phyloP scores from a whole-genome alignment of 768 basidiomycete genomes.

The Gloeophyllum trabeum region DNA sequence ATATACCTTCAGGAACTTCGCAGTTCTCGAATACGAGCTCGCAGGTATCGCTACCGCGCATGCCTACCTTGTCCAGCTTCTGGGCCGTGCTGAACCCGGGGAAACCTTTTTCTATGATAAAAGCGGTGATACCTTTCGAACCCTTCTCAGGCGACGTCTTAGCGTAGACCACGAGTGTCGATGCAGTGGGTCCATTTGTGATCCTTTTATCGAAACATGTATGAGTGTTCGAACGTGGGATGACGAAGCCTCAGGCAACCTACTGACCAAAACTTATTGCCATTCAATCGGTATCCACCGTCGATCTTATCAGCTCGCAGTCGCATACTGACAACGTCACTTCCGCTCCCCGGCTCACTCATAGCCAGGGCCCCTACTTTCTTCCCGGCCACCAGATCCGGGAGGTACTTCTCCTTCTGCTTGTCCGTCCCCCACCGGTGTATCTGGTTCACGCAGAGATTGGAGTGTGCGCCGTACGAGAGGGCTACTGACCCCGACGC shows the following conservation, averaged over 20 bases:
- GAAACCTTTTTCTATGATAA: slow-evolving; percentile 78
- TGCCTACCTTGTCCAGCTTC: slow-evolving; percentile 92
- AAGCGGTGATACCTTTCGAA: slow-evolving; percentile 86
- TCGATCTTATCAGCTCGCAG: slow-evolving; percentile 68
- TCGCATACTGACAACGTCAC: slow-evolving; percentile 93
- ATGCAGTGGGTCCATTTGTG: slow-evolving; percentile 88
- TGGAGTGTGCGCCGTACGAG: slow-evolving; percentile 88
- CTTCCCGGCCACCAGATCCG: slow-evolving; percentile 66
- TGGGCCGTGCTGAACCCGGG: slow-evolving; percentile 82
- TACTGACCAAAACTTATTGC: slow-evolving; percentile 86
- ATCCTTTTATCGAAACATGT: slow-evolving; percentile 44
- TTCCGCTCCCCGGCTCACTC: slow-evolving; percentile 88
- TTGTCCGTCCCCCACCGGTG: slow-evolving; percentile 72
- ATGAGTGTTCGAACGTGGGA: slow-evolving; percentile 1
- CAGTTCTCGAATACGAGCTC: slow-evolving; percentile 90
- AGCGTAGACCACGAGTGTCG: slow-evolving; percentile 88
- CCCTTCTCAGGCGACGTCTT: slow-evolving; percentile 70
- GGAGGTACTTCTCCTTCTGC: slow-evolving; percentile 81
- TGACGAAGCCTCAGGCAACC: not conserved
- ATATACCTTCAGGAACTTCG: slow-evolving; percentile 73
- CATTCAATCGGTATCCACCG: slow-evolving; percentile 74
- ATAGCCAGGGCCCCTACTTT: slow-evolving; percentile 89
- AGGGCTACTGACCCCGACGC: slow-evolving; percentile 89
- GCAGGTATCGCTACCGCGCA: slow-evolving; percentile 93
- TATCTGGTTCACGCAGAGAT: slow-evolving; percentile 67